Evolutionary conservation across 345 rosid genomes (phyloP), one percentile per base, ranked within the genome.

Genomic region (rapeseed (Brassica napus)): DNA sequence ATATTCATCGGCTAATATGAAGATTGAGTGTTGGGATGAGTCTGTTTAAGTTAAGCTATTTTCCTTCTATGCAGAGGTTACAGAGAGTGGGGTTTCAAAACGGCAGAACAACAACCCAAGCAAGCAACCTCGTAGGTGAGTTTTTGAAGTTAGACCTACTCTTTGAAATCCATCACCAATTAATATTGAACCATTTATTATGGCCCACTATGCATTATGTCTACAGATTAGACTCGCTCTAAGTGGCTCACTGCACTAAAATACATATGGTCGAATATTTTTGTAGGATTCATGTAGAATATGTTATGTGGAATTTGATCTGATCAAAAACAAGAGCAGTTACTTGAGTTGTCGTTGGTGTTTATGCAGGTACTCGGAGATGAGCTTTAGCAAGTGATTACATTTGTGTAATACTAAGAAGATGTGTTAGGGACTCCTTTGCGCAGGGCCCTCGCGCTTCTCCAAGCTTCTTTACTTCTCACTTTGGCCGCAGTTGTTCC

Each of bases 61-160:
- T 34, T 37, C 23, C 31, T 55, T 69, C 4, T n/a, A 34, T 73
- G 79, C 58, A 79, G 82, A 69, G 66, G 52, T 68, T 15, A 32
- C 75, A 74, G 74, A 62, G 42, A 63, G 28, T 49, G 74, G 79
- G 68, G 69, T 61, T 47, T 4, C 75, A 39, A 54, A 64, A 37
- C 52, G 59, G 61, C 73, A 57, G 47, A 64, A 47, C 72, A 81
- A 14, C 72, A 81, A 76, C 54, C 73, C 68, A 71, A 65, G 66
- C 68, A 81, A 75, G 83, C 80, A 80, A 52, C 80, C 80, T 70
- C 83, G 77, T 71, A 75, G 83, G 80, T 75, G 69, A 75, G 79
- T 69, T 68, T 62, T 69, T 28, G 11, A 68, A 52, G 35, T 35
- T 35, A 44, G 58, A 47, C 16, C 72, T 62, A 55, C 30, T 57